Evolutionary conservation across 306 rosid species (phyloP), one percentile per base, ranked within the genome.

Genomic region (Purshia tridentata): DNA sequence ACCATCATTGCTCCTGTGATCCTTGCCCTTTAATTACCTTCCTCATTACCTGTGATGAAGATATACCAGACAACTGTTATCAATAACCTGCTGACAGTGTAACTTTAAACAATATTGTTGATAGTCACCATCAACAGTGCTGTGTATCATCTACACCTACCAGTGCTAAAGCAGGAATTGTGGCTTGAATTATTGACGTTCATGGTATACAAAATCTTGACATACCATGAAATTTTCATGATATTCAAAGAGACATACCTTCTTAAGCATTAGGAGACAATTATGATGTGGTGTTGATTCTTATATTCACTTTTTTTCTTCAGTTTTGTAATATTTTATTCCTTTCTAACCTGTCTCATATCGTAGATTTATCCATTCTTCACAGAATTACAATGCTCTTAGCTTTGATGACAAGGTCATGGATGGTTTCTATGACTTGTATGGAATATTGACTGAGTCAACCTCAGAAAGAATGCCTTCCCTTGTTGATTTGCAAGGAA

Each of bases 361-460:
- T 87, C 81, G 78, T 91, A 91, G 99, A 90, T 84, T 91, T 89
- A 84, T 87, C 85, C 90, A 46, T 90, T 85, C 95, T 94, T 91
- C 89, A 83, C 97, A 94, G 99, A 94, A 89, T 91, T 94, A 91
- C 88, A 89, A 87, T 84, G 82, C 91, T 84, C 96, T 94, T 80
- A 84, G 97, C 81, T 94, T 86, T 73, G 99, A 94, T 76, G 99
- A 94, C 87, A 89, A 89, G 94, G 81, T 90, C 79, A 49, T 94
- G 91, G 96, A 94, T 79, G 99, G 96, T 73, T 94, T 94, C 87
- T 94, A 94, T 81, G 97, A 94, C 80, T 89, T 94, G 44, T 91
- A 89, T 68, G 97, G 97, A 84, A 82, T 84, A 72, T 71, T 88
- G 83, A 84, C 78, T 0, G 90, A 81, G 70, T 87, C 89, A 45